Evolutionary conservation across 2,329 filamentous ascomycete species (phyloP), one percentile per base, ranked within the genome.

Genomic region (Talaromyces albobiverticillius): DNA sequence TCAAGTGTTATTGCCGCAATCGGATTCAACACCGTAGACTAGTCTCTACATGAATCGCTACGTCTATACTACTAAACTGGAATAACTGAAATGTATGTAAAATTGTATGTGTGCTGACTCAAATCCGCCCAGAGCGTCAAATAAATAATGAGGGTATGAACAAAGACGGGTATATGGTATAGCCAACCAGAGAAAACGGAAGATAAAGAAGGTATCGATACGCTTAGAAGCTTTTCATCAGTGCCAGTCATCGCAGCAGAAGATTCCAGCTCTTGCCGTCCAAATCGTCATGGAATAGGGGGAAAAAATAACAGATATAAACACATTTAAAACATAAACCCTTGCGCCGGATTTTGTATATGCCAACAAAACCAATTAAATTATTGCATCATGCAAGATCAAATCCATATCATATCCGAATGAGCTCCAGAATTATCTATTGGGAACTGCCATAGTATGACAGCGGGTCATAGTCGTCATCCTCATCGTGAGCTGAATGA

Each of bases 381-480:
- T 43, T 34, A 34, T 22, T 43, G 20, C 48, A 51, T 43, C 38
- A 43, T 51, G 18, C 18, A 42, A 50, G 36, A 42, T 31, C 32
- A 36, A 36, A 36, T 49, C 10, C 22, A 8, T 29, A 36, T 22
- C 22, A 36, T 20, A 20, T 22, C 3, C 16, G 36, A 11, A 18
- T n/a, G n/a, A n/a, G n/a, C n/a, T n/a, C n/a, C n/a, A 32, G 29
- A 52, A 46, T 6, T 23, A 45, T 31, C 20, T 40, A 52, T 42
- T 25, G 8, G 22, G 50, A 9, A 16, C 50, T 46, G 29, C 54
- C 51, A 25, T 56, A 56, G 34, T 56, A 56, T 36, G 54, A 53
- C 46, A 56, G 23, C 22, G 54, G 54, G 23, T 56, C 54, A 25
- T 56, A 56, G 22, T 56, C 54, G 4, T 56, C 49, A 9, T 56